Evolutionary conservation across 305 asterid genomes (phyloP).

Genomic region (Solanum hybrid): DNA sequence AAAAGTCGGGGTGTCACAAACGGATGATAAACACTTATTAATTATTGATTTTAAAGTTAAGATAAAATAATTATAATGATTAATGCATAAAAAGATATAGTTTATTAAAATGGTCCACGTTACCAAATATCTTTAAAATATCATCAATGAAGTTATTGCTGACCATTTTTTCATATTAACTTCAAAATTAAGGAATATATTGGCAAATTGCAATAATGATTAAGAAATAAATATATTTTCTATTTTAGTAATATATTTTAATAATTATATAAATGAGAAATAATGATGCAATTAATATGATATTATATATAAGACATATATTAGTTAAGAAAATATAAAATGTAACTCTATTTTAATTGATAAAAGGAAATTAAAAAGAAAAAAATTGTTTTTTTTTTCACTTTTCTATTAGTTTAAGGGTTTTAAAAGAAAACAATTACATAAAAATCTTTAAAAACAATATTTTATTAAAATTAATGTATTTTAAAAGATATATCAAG

Average conservation of each 20-base stretch:
- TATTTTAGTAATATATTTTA: no score
- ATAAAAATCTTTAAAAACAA: no score
- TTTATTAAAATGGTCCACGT: background rate
- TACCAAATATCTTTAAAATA: no score
- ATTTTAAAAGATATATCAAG: no score
- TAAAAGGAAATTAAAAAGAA: background rate
- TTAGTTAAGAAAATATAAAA: no score
- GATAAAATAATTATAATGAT: background rate
- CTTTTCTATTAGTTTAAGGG: background rate
- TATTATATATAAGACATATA: background rate
- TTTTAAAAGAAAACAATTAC: background rate
- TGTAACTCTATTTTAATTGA: background rate
- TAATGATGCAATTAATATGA: no score
- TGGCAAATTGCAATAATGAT: background rate
- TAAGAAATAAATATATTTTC: no score
- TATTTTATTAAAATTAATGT: background rate
- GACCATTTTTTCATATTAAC: background rate
- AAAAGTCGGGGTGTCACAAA: no score
- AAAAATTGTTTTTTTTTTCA: no score
- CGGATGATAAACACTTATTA: background rate
- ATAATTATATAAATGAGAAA: no score
- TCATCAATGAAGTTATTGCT: background rate
- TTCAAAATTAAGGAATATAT: background rate
- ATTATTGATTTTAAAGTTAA: background rate
- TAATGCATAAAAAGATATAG: background rate